These are phyloP conservation scores for Aspergillus melleus DNA, from an alignment of 2,329 filamentous ascomycete genomes.

Conservation along the genomic window DNA sequence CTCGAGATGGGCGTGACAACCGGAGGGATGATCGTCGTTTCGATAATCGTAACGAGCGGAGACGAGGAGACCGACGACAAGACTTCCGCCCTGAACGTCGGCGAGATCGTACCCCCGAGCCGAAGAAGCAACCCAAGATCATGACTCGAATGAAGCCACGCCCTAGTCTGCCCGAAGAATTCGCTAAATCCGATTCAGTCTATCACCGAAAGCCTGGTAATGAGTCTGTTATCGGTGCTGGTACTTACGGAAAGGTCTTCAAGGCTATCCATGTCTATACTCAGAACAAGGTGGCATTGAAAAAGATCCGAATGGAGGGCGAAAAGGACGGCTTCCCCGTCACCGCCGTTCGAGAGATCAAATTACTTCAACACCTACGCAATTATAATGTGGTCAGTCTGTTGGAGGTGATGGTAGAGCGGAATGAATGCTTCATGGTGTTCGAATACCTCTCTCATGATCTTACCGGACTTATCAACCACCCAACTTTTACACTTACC, in stretches of 20 bases:
- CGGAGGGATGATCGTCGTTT: slow-evolving; percentile 43
- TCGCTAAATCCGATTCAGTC: slow-evolving; percentile 79
- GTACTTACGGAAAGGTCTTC: slow-evolving; percentile 96
- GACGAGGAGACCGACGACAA: slow-evolving; percentile 33
- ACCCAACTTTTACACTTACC: slow-evolving; percentile 85
- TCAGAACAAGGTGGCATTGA: slow-evolving; percentile 79
- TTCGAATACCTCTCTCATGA: slow-evolving; percentile 98
- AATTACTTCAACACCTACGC: slow-evolving; percentile 87
- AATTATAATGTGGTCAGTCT: slow-evolving; percentile 85
- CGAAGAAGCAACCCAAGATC: slow-evolving; percentile 61
- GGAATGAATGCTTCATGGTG: slow-evolving; percentile 99
- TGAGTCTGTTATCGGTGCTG: slow-evolving; percentile 91
- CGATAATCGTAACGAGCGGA: slow-evolving; percentile 41
- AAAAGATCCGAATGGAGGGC: slow-evolving; percentile 99
- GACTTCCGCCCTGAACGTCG: slow-evolving; percentile 48
- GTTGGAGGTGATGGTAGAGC: slow-evolving; percentile 98
- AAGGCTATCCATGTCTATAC: slow-evolving; percentile 79
- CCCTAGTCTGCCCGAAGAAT: slow-evolving; percentile 69
- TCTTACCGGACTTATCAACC: slow-evolving; percentile 89
- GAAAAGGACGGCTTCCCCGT: slow-evolving; percentile 99
- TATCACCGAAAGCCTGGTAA: slow-evolving; percentile 97
- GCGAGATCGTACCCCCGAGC: slow-evolving; percentile 48
- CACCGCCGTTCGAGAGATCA: slow-evolving; percentile 93
- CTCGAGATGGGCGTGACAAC: slow-evolving; percentile 28
- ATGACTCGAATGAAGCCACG: slow-evolving; percentile 70